Evolutionary conservation across 306 rosid genomes (phyloP).

Genomic region (Vachellia pachyceras): DNA sequence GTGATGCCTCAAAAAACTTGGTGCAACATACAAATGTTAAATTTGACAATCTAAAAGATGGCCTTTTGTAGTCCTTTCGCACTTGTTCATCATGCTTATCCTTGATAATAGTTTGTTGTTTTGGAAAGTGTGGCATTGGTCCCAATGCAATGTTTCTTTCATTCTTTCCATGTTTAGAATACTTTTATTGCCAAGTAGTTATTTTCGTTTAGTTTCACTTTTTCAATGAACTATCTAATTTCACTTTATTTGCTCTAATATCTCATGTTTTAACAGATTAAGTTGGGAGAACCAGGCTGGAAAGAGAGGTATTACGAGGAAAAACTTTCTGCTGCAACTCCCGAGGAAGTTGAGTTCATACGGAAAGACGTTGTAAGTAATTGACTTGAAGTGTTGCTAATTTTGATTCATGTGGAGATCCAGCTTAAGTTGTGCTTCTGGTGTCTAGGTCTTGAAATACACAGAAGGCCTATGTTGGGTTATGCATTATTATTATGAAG

Average conservation of each 20-base stretch:
- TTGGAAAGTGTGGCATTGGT: slow-evolving; percentile 6
- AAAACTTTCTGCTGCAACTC: slow-evolving; percentile 75
- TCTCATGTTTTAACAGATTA: slow-evolving; percentile 58
- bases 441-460: slow-evolving; percentile 82
- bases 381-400: slow-evolving; percentile 28
- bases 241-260: not conserved
- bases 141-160: not conserved
- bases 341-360: slow-evolving; percentile 83
- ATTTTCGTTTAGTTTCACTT: not conserved
- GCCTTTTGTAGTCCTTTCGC: not conserved
- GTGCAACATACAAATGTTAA: slow-evolving; percentile 1
- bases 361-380: slow-evolving; percentile 92
- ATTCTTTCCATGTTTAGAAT: not conserved
- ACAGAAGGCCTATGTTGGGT: slow-evolving; percentile 98
- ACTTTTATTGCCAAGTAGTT: not conserved
- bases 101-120: slow-evolving; percentile 1
- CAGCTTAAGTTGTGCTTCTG: slow-evolving; percentile 28
- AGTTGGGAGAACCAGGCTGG: slow-evolving; percentile 95
- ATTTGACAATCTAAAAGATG: not conserved
- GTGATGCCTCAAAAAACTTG: not conserved
- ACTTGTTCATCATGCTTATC: not conserved
- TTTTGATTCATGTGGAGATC: slow-evolving; percentile 32
- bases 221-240: not conserved
- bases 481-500: slow-evolving; percentile 98
- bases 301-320: slow-evolving; percentile 96